Evolutionary conservation across 768 basidiomycete genomes (phyloP).

Genomic region (Psilocybe azurescens): DNA sequence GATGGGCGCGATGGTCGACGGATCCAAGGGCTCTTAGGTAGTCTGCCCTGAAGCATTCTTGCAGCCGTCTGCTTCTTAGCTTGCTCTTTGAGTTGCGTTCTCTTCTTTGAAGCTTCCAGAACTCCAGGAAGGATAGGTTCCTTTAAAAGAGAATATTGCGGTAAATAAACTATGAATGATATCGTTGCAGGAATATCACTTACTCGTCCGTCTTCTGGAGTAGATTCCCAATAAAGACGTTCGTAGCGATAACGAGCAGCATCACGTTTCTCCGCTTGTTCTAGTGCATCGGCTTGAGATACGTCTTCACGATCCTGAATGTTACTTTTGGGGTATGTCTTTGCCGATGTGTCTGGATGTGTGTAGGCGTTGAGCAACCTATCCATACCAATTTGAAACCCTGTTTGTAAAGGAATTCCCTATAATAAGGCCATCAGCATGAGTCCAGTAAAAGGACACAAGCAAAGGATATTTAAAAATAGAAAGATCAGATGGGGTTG

Average conservation of each 20-base stretch:
- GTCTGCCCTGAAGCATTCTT: slow-evolving; percentile 42
- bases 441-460: not conserved
- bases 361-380: slow-evolving; percentile 63
- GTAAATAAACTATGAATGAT: not conserved
- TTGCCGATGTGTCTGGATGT: slow-evolving; percentile 19
- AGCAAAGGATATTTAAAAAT: slow-evolving; percentile 11
- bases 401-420: slow-evolving; percentile 75
- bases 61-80: slow-evolving; percentile 43
- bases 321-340: not conserved
- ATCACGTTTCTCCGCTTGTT: slow-evolving; percentile 59
- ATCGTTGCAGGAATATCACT: slow-evolving; percentile 15
- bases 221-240: slow-evolving; percentile 80
- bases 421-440: slow-evolving; percentile 29
- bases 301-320: slow-evolving; percentile 46
- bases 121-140: slow-evolving; percentile 65
- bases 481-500: slow-evolving; percentile 71
- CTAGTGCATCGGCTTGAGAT: slow-evolving; percentile 65
- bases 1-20: slow-evolving; percentile 40
- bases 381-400: slow-evolving; percentile 86
- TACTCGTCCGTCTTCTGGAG: slow-evolving; percentile 71
- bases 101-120: slow-evolving; percentile 52
- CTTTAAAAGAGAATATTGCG: slow-evolving; percentile 36
- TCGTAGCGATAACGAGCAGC: slow-evolving; percentile 68
- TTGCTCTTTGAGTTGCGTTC: slow-evolving; percentile 37
- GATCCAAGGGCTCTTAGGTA: slow-evolving; percentile 41